A percentile compares a stretch with the other conserved stretches of the same genome.
These are phyloP conservation scores for Sclerotinia nivalis DNA, from an alignment of 2,329 filamentous ascomycete genomes.

Conservation along the genomic window DNA sequence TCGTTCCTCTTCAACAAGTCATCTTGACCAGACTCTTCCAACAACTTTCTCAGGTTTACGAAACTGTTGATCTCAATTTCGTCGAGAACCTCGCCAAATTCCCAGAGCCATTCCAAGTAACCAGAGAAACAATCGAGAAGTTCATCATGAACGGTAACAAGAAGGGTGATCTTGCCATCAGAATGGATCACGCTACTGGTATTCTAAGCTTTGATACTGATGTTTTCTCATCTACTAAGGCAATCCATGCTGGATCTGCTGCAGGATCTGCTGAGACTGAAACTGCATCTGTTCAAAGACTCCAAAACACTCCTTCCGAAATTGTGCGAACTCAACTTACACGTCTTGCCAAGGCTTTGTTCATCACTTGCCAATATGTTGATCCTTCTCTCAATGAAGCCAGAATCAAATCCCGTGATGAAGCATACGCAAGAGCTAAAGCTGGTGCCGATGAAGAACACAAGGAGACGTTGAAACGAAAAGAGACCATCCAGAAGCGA, in stretches of 20 bases:
- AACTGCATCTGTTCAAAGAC: slow-evolving; percentile 80
- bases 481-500: slow-evolving; percentile 91
- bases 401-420: slow-evolving; percentile 75
- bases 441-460: slow-evolving; percentile 92
- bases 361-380: slow-evolving; percentile 93
- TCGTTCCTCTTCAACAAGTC: slow-evolving; percentile 93
- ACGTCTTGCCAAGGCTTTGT: slow-evolving; percentile 85
- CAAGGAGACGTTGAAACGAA: slow-evolving; percentile 77
- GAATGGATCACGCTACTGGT: slow-evolving; percentile 92
- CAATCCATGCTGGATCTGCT: slow-evolving; percentile 78
- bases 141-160: slow-evolving; percentile 99
- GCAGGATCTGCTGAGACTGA: slow-evolving; percentile 88
- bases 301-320: slow-evolving; percentile 96
- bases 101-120: slow-evolving; percentile 94
- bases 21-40: slow-evolving; percentile 98
- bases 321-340: slow-evolving; percentile 95
- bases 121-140: slow-evolving; percentile 90
- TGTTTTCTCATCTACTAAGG: slow-evolving; percentile 96
- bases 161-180: slow-evolving; percentile 96
- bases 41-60: slow-evolving; percentile 97
- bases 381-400: slow-evolving; percentile 85
- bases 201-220: slow-evolving; percentile 97
- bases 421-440: slow-evolving; percentile 77
- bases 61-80: slow-evolving; percentile 92
- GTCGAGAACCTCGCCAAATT: slow-evolving; percentile 93